phyloP scores from a whole-genome alignment of 345 rosid species.

The Eucalyptus curtisii region DNA sequence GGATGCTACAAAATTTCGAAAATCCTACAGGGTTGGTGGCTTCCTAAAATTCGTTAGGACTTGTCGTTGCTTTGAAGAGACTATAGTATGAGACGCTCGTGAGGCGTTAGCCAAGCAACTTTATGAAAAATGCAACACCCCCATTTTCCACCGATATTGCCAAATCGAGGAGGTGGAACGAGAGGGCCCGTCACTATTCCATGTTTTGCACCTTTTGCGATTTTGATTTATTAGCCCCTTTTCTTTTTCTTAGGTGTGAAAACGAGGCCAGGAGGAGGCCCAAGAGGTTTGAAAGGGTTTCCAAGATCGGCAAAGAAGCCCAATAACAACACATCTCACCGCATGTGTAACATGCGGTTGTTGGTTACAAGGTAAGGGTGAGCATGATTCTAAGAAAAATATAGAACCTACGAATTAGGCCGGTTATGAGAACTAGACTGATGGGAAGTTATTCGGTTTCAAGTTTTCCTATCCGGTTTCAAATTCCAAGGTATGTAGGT shows the following conservation, averaged over 20 bases:
- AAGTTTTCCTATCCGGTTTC: fast-evolving
- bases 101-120: background rate
- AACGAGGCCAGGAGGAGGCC: background rate
- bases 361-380: too few relatives aligned
- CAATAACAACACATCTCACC: too few relatives aligned
- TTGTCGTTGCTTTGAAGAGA: background rate
- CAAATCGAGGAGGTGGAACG: background rate
- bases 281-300: background rate
- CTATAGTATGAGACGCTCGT: too few relatives aligned
- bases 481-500: too few relatives aligned
- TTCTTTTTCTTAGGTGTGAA: background rate
- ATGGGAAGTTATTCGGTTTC: fast-evolving
- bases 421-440: fast-evolving
- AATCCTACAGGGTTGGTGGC: background rate
- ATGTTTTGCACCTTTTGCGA: too few relatives aligned
- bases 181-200: background rate
- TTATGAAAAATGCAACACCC: background rate
- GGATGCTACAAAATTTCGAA: too few relatives aligned
- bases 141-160: background rate
- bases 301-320: background rate
- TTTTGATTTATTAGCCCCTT: background rate
- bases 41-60: background rate
- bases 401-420: fast-evolving
- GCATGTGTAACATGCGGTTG: too few relatives aligned
- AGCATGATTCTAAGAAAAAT: too few relatives aligned